Conservation (phyloP, 495 filamentous ascomycete genomes). For the Podospora pseudoanserina region DNA sequence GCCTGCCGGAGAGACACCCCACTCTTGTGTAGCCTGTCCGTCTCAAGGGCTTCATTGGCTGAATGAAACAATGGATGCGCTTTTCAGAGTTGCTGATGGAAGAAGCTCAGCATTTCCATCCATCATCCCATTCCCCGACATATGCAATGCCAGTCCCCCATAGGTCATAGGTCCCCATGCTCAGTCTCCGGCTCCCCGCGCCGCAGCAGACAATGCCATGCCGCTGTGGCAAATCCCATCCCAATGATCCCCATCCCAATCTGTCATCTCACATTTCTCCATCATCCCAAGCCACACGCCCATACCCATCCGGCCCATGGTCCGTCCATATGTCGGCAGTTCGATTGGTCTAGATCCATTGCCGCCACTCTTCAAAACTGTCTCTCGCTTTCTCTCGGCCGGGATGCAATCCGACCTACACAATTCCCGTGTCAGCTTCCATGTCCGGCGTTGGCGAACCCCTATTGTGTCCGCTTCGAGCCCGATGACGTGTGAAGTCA, state of each 20-base stretch:
- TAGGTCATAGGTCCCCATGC: too few relatives aligned
- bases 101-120: neutral
- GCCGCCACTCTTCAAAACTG: too few relatives aligned
- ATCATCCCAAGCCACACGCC: neutral
- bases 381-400: neutral
- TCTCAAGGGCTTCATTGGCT: neutral
- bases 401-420: neutral
- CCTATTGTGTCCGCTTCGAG: conserved; percentile 1
- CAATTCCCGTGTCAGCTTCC: neutral
- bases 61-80: neutral
- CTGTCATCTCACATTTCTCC: neutral
- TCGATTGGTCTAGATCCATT: too few relatives aligned
- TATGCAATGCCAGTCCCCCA: too few relatives aligned
- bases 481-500: conserved; percentile 4
- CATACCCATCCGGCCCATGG: neutral
- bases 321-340: too few relatives aligned
- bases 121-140: neutral
- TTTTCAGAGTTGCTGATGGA: neutral
- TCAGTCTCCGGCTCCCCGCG: neutral
- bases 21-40: neutral
- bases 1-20: neutral
- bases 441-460: neutral
- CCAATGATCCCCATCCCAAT: neutral
- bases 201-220: neutral
- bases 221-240: neutral